Base-by-base conservation (phyloP, 2,329 filamentous ascomycete genomes). In the Venturia asperata region DNA sequence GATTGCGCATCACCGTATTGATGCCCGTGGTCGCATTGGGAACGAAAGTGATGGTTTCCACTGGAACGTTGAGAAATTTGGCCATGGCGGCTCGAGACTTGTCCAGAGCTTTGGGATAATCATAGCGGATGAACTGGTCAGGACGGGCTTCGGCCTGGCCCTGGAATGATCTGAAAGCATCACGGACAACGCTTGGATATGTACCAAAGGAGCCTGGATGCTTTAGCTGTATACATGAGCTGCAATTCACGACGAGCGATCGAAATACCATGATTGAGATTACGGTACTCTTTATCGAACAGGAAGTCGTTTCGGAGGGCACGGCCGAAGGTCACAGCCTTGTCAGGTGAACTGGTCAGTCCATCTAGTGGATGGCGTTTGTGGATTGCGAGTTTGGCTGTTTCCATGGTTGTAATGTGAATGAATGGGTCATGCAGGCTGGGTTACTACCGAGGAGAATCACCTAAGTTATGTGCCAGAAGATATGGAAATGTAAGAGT, bases 21-120 rank as follows among this genome's bases (percentile, higher is more conserved):
- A 92, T 77, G 30, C 85, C 90, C 0, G 84, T 87, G 0, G 91
- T 95, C 15, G 92, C 91, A 73, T 97, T 97, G 66, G 84, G 79
- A 0, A 96, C 86, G 68, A 95, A 87, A 0, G 96, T 91, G 47
- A 90, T 78, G 11, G 87, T 85, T 11, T 87, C 81, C 0, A 79
- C 72, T 0, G 87, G 85, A 0, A 84, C 87, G 67, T 89, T 84
- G 67, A 97, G 78, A 27, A 91, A 71, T 30, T 78, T 73, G 0
- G 90, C 88, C 5, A 92, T 77, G 3, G 86, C 87, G 43, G 75
- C 77, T 10, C 91, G 87, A 11, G 83, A 83, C 68, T 83, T 78
- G 68, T 90, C 85, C 0, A 96, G 81, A 11, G 86, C 78, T 4
- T 76, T 71, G 0, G 86, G 82, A 68, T 86, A 86, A 2, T 84